Base-by-base conservation (phyloP, 345 rosid genomes). In the Lepidium aucheri region DNA sequence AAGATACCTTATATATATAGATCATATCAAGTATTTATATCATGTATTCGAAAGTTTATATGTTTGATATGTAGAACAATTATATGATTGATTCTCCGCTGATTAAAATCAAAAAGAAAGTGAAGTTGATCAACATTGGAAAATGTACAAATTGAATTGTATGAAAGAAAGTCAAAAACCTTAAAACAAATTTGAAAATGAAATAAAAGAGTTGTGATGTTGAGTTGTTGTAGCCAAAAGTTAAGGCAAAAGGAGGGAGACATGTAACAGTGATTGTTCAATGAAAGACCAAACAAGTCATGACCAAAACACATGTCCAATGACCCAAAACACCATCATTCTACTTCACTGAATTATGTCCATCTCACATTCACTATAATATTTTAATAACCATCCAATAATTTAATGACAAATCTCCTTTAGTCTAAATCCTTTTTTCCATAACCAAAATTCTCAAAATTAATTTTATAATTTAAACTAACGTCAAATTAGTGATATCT, bases 181-280 rank as follows among this genome's bases (percentile, higher is more conserved):
- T 67, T 60, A 42, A 52, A 59, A 42, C 18, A 42, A 18, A 43
- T 50, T 50, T 10, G 1, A 41, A 59, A 60, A 43, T 33, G 60
- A 53, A 14, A 18, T 7, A 43, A 67, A 22, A 14, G 63, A 58
- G 67, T 36, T 73, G 67, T 15, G 54, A 65, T 65, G 72, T 52
- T 73, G 47, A 52, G 72, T 53, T 46, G 58, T 18, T 67, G 77
- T 74, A 53, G 22, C 39, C 57, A 74, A 74, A 74, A 74, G 77
- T 45, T 60, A 35, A 73, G 72, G 77, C 77, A 65, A 72, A 72
- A 65, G 46, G 64, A 60, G 59, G 73, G 73, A 54, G 77, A 74
- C 77, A 74, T 74, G 60, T 61, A 74, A 67, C 68, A 67, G 69
- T 67, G 59, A 74, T 61, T 73, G 64, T 60, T 64, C 68, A 53